Evolutionary conservation across 2,329 filamentous ascomycete genomes (phyloP).

Genomic region (Aureobasidium musti): DNA sequence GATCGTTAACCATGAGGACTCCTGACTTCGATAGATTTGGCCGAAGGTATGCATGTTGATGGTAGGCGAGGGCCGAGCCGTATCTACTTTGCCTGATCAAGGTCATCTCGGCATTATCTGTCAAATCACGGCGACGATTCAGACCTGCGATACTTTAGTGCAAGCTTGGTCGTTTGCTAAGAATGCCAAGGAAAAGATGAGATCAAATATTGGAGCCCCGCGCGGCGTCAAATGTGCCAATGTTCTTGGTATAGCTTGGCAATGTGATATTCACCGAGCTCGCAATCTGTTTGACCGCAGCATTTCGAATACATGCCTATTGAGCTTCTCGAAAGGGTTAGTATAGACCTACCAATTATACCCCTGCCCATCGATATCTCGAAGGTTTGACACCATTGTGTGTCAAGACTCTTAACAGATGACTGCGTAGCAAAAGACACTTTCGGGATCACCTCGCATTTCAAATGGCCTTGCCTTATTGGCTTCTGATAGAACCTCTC

Average conservation of each 20-base stretch:
- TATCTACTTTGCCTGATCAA: not conserved
- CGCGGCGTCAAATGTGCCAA: conserved; percentile 11
- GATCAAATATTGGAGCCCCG: not conserved
- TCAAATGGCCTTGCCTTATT: conserved; percentile 1
- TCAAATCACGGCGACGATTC: conserved; percentile 18
- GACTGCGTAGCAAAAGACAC: conserved; percentile 1
- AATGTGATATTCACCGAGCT: conserved; percentile 4
- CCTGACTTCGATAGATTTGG: not conserved
- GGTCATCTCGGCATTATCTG: not conserved
- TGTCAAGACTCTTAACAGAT: conserved; percentile 1
- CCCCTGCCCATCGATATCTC: conserved; percentile 11
- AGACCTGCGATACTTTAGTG: conserved; percentile 2
- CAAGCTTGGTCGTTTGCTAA: conserved; percentile 6
- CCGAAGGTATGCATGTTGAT: not conserved
- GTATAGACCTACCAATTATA: not conserved
- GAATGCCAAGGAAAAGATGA: conserved; percentile 8
- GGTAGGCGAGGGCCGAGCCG: conserved; percentile 20
- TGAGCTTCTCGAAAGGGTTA: conserved; percentile 21
- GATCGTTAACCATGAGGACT: not conserved
- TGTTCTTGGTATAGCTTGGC: conserved; percentile 29
- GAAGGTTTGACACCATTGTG: conserved; percentile 8
- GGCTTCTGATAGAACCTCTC: conserved; percentile 12
- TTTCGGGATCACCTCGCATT: not conserved
- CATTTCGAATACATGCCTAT: conserved; percentile 7
- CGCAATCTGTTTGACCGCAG: conserved; percentile 1